A percentile compares a stretch with the other conserved stretches of the same genome.
Evolutionary conservation across 495 filamentous ascomycete genomes (phyloP).

Genomic region (Podospora pseudoanserina): DNA sequence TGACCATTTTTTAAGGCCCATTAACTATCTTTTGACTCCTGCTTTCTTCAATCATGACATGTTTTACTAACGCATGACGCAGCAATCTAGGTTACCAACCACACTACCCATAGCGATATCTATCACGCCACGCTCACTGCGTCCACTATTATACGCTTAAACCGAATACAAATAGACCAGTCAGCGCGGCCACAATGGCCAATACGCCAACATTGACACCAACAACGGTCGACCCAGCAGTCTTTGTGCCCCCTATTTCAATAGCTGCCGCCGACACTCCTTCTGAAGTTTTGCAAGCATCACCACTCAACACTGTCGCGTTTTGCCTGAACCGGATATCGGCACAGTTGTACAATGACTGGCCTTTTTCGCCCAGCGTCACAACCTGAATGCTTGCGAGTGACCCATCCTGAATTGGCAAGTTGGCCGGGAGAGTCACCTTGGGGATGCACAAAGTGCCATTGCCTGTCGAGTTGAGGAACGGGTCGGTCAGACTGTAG

Average conservation of each 20-base stretch:
- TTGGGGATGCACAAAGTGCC: constrained; percentile 57
- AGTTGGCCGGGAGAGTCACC: constrained; percentile 41
- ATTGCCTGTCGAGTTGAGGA: constrained; percentile 58
- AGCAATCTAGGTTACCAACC: not conserved
- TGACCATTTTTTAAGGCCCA: not conserved
- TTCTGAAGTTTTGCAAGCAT: constrained; percentile 48
- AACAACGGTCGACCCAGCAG: constrained; percentile 6
- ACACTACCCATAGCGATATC: not conserved
- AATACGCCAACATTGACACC: constrained; percentile 36
- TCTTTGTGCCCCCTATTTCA: constrained; percentile 5
- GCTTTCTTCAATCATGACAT: too few species aligned
- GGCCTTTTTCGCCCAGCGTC: constrained; percentile 47
- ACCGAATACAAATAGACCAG: constrained; percentile 47
- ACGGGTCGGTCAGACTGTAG: constrained; percentile 48
- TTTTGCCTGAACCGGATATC: constrained; percentile 55
- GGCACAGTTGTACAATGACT: constrained; percentile 61
- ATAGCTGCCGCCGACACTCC: constrained; percentile 27
- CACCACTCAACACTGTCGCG: constrained; percentile 38
- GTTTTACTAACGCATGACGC: not conserved
- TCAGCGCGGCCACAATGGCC: constrained; percentile 52
- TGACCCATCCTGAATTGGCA: constrained; percentile 47
- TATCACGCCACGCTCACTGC: not conserved
- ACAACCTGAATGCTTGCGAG: constrained; percentile 56
- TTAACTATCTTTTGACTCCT: too few species aligned
- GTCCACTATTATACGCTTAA: constrained; percentile 23